A percentile compares a stretch with the other conserved stretches of the same genome.
These are phyloP conservation scores for Favolaschia claudopus DNA, from an alignment of 768 basidiomycete species.

Conservation along the genomic window DNA sequence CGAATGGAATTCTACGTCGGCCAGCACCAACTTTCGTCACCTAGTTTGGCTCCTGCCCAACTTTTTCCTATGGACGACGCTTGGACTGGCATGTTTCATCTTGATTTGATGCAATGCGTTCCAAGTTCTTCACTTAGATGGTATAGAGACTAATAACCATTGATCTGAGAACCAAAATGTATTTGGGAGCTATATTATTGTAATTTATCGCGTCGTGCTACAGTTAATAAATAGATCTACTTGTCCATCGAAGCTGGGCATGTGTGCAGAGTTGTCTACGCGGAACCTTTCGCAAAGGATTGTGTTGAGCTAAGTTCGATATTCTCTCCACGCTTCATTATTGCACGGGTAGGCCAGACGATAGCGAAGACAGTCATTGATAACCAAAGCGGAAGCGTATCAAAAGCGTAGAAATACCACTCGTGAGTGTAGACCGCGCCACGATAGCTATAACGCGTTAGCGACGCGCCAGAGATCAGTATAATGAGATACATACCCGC, in stretches of 20 bases:
- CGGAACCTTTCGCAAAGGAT: not conserved
- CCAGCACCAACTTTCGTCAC: not conserved
- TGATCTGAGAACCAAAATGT: too few species aligned
- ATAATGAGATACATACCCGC: conserved; percentile 3
- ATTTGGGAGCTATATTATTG: too few species aligned
- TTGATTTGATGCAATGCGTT: too few species aligned
- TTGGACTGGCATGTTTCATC: conserved; percentile 12
- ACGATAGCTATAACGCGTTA: conserved; percentile 8
- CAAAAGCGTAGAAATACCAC: conserved; percentile 59
- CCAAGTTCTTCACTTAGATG: too few species aligned
- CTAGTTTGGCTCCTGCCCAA: not conserved
- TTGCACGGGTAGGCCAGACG: conserved; percentile 24
- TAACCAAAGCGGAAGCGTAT: conserved; percentile 59
- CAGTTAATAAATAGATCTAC: too few species aligned
- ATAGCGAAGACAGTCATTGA: conserved; percentile 48
- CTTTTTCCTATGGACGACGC: not conserved
- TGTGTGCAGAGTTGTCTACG: not conserved
- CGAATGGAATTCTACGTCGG: conserved; percentile 10
- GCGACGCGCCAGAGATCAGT: not conserved
- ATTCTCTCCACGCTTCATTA: not conserved
- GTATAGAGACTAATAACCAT: too few species aligned
- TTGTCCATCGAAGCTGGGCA: too few species aligned
- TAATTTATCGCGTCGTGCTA: too few species aligned
- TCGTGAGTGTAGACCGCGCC: conserved; percentile 56
- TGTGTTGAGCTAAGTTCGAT: not conserved